phyloP scores from a whole-genome alignment of 257 asterid genomes.

The Jacaranda mimosifolia region DNA sequence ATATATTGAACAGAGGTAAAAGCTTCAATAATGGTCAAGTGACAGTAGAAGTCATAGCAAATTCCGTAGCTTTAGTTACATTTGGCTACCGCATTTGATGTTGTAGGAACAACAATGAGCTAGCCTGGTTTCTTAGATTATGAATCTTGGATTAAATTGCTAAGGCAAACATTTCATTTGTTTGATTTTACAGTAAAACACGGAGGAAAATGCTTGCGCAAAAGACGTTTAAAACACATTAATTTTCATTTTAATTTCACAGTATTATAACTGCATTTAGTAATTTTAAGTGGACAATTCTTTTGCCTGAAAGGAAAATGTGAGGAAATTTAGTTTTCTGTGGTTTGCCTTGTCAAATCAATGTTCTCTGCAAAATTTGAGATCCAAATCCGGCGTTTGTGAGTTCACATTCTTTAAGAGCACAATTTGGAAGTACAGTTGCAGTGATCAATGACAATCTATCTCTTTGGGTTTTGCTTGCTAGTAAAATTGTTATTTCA shows the following conservation, averaged over 20 bases:
- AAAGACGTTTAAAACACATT: too few species aligned
- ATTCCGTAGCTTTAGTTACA: not conserved
- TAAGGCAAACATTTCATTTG: not conserved
- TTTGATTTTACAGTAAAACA: not conserved
- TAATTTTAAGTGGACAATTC: too few species aligned
- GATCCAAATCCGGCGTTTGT: not conserved
- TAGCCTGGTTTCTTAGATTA: not conserved
- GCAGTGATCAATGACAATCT: not conserved
- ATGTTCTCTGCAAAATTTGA: not conserved
- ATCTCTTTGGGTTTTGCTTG: not conserved
- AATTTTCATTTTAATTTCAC: not conserved
- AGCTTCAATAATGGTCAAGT: too few species aligned
- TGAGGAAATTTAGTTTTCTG: not conserved
- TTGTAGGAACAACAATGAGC: conserved; percentile 9
- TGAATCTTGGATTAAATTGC: not conserved
- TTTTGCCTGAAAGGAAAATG: too few species aligned
- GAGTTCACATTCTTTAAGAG: not conserved
- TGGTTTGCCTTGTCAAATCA: not conserved
- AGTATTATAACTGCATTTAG: too few species aligned
- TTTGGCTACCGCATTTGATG: not conserved
- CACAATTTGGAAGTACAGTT: not conserved
- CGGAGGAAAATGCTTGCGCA: not conserved
- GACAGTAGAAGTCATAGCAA: too few species aligned
- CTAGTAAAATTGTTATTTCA: not conserved
- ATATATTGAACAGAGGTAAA: too few species aligned